These are phyloP conservation scores for Aspergillus sp. DNA, from an alignment of 2,329 filamentous ascomycete genomes.

Conservation along the genomic window DNA sequence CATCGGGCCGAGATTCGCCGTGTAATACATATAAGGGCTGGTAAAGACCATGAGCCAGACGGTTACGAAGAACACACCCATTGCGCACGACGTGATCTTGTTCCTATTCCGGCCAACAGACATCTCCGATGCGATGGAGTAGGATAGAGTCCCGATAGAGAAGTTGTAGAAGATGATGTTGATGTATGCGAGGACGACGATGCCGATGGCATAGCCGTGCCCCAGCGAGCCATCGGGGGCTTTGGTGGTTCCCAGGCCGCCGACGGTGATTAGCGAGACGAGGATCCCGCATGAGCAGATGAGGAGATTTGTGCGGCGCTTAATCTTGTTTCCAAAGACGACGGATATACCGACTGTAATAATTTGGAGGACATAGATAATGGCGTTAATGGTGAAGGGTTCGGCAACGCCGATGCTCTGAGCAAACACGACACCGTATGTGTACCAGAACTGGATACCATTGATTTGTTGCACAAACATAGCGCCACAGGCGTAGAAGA, in stretches of 20 bases:
- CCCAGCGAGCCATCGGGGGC: slow-evolving; percentile 14
- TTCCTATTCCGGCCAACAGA: slow-evolving; percentile 49
- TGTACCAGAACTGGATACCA: slow-evolving; percentile 50
- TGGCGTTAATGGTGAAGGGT: slow-evolving; percentile 44
- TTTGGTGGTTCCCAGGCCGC: slow-evolving; percentile 40
- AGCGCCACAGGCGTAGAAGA: slow-evolving; percentile 46
- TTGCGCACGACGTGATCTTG: slow-evolving; percentile 46
- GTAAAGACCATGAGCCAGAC: slow-evolving; percentile 36
- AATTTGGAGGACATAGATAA: slow-evolving; percentile 46
- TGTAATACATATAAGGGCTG: slow-evolving; percentile 36
- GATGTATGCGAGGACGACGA: slow-evolving; percentile 41
- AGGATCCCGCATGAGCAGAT: slow-evolving; percentile 41
- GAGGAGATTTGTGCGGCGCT: slow-evolving; percentile 39
- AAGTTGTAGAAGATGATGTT: slow-evolving; percentile 49
- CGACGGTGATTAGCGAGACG: slow-evolving; percentile 42
- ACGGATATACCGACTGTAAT: slow-evolving; percentile 42
- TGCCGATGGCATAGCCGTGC: slow-evolving; percentile 34
- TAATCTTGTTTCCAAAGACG: slow-evolving; percentile 42
- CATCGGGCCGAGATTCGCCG: slow-evolving; percentile 31
- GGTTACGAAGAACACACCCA: slow-evolving; percentile 42
- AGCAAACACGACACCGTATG: slow-evolving; percentile 45
- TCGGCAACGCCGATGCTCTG: slow-evolving; percentile 43
- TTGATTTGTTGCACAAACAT: slow-evolving; percentile 51
- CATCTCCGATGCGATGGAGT: slow-evolving; percentile 44
- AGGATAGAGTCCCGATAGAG: slow-evolving; percentile 43